Evolutionary conservation across 768 basidiomycete species (phyloP).

Genomic region (Boletellus ananiceps): DNA sequence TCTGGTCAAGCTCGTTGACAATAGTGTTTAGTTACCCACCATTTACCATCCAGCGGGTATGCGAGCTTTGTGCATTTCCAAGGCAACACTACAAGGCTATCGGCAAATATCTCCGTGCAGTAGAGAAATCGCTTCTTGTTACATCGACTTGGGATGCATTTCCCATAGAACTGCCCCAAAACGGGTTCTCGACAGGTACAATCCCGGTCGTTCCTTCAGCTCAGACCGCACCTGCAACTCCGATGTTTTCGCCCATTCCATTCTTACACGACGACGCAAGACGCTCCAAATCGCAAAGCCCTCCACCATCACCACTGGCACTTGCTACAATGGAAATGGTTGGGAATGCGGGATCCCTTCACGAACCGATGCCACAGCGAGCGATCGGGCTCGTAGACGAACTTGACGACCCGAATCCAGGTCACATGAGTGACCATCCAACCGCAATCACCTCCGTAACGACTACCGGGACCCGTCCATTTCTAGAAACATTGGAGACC

Average conservation of each 20-base stretch:
- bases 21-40: conserved; percentile 49
- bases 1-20: conserved; percentile 5
- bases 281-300: conserved; percentile 73
- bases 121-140: conserved; percentile 78
- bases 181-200: conserved; percentile 26
- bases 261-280: conserved; percentile 83
- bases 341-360: conserved; percentile 34
- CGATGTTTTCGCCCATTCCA: conserved; percentile 82
- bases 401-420: conserved; percentile 78
- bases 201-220: conserved; percentile 43
- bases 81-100: conserved; percentile 67
- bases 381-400: conserved; percentile 80
- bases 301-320: conserved; percentile 68
- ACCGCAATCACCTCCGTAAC: conserved; percentile 67
- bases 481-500: conserved; percentile 52
- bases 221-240: conserved; percentile 65
- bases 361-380: conserved; percentile 37
- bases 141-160: conserved; percentile 77
- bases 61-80: conserved; percentile 73
- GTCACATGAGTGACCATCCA: conserved; percentile 79
- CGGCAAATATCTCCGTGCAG: conserved; percentile 85
- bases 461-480: conserved; percentile 41
- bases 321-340: conserved; percentile 38
- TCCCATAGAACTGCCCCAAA: conserved; percentile 39
- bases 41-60: conserved; percentile 87